Conservation (phyloP, 768 basidiomycete species). For the Tylopilus cervinicoccineus region DNA sequence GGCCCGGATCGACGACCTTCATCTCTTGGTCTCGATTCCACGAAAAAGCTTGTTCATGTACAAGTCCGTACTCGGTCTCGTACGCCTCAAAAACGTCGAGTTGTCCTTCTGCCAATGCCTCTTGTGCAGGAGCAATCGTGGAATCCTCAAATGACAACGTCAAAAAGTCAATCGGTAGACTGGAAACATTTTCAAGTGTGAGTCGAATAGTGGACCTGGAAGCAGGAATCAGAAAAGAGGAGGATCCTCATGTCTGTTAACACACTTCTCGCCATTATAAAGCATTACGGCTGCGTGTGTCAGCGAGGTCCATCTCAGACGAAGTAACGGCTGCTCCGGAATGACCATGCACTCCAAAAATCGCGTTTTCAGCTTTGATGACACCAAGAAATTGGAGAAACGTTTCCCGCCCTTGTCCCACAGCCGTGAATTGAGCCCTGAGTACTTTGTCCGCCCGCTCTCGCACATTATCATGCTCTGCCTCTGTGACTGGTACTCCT, state of each 20-base stretch:
- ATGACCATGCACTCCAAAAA: conserved; percentile 84
- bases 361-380: conserved; percentile 30
- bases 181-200: conserved; percentile 86
- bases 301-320: conserved; percentile 83
- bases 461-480: conserved; percentile 64
- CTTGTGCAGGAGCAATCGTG: conserved; percentile 71
- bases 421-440: conserved; percentile 67
- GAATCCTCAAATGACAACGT: conserved; percentile 89
- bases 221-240: conserved; percentile 2
- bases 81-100: conserved; percentile 82
- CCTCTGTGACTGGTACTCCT: conserved; percentile 51
- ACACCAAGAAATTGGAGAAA: conserved; percentile 23
- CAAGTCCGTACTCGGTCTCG: conserved; percentile 82
- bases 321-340: conserved; percentile 81
- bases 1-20: conserved; percentile 60
- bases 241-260: conserved; percentile 6
- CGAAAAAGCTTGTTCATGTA: conserved; percentile 74
- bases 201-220: conserved; percentile 77
- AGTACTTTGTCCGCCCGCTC: conserved; percentile 64
- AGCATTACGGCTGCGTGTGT: conserved; percentile 94
- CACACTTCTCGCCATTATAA: conserved; percentile 90
- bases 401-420: conserved; percentile 53
- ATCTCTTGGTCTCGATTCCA: conserved; percentile 52
- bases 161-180: conserved; percentile 79
- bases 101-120: conserved; percentile 74